Evolutionary conservation across 495 filamentous ascomycete species (phyloP).

Genomic region (Penicillium bovifimosum): DNA sequence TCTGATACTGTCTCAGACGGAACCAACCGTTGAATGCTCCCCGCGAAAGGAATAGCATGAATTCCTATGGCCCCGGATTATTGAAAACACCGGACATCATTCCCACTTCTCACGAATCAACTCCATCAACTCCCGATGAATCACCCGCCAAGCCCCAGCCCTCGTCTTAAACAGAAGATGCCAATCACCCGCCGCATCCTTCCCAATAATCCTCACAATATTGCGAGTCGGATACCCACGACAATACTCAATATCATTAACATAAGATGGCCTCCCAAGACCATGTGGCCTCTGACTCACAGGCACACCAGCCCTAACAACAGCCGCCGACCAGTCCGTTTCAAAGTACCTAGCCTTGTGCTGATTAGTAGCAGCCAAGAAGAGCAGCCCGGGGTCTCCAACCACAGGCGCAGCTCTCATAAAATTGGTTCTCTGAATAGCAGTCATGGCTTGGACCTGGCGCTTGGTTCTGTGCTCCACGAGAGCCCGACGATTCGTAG

Average conservation of each 20-base stretch:
- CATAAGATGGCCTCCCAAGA: neutral
- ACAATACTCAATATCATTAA: slow-evolving; percentile 24
- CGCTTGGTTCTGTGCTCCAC: slow-evolving; percentile 16
- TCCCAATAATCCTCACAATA: slow-evolving; percentile 29
- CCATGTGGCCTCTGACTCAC: neutral
- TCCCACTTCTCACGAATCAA: neutral
- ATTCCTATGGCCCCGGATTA: too few species aligned
- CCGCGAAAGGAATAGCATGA: too few species aligned
- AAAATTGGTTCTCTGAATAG: neutral
- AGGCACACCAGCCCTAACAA: neutral
- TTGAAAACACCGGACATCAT: neutral
- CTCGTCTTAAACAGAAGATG: slow-evolving; percentile 25
- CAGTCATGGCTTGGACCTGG: slow-evolving; percentile 5
- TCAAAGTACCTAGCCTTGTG: slow-evolving; percentile 12
- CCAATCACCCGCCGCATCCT: slow-evolving; percentile 42
- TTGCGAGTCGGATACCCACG: slow-evolving; percentile 22
- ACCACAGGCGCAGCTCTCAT: neutral
- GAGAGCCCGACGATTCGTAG: slow-evolving; percentile 27
- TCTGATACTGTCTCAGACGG: neutral
- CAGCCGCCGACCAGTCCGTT: slow-evolving; percentile 12
- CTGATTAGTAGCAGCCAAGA: slow-evolving; percentile 8
- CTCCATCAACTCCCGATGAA: neutral
- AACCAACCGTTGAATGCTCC: neutral
- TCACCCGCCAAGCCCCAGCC: neutral
- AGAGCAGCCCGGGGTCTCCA: neutral